phyloP scores from a whole-genome alignment of 345 rosid genomes.

The Mallotus nudiflorus region DNA sequence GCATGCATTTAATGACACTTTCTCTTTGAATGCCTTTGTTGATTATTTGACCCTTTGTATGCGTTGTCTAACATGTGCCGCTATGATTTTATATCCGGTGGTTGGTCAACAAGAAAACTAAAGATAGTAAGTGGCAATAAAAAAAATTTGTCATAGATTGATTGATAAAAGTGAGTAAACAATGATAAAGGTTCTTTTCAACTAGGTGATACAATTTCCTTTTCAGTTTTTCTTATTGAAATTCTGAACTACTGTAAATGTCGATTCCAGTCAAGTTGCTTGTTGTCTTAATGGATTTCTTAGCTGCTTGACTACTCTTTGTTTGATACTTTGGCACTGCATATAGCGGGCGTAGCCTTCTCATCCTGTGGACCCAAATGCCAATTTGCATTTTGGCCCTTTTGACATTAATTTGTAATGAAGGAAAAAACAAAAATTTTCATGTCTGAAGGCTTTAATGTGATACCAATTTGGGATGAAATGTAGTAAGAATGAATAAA shows the following conservation, averaged over 20 bases:
- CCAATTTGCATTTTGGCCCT: background rate
- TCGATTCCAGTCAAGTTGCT: too few relatives aligned
- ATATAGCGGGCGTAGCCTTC: too few relatives aligned
- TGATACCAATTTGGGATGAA: background rate
- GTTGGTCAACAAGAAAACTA: background rate
- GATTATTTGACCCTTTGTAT: background rate
- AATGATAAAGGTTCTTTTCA: background rate
- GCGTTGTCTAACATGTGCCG: background rate
- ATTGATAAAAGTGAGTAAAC: background rate
- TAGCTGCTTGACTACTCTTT: too few relatives aligned
- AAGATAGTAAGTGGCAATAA: background rate
- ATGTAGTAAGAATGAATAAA: background rate
- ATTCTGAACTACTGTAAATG: too few relatives aligned
- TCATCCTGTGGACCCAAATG: too few relatives aligned
- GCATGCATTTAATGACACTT: constrained; percentile 20
- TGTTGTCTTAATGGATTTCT: too few relatives aligned
- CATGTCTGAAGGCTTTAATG: too few relatives aligned
- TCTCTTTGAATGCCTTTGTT: background rate
- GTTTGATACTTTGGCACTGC: too few relatives aligned
- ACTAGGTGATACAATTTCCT: background rate
- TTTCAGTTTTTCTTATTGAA: too few relatives aligned
- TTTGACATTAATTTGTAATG: background rate
- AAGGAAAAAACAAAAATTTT: background rate
- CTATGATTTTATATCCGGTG: constrained; percentile 4
- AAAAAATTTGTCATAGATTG: background rate